Evolutionary conservation across 2,329 filamentous ascomycete genomes (phyloP), one percentile per base, ranked within the genome.

Genomic region (Botryotinia globosa): DNA sequence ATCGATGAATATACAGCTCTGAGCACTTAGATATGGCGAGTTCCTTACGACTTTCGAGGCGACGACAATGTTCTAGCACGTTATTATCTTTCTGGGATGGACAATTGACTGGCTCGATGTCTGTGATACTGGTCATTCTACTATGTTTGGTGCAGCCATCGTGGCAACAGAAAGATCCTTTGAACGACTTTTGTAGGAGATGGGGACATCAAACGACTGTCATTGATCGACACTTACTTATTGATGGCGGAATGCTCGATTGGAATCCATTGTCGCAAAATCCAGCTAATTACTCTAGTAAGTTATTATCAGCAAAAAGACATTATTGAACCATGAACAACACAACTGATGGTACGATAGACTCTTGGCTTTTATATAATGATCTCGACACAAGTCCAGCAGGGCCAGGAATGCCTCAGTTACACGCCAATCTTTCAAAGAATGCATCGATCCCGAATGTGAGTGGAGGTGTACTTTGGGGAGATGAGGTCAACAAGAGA

Each of bases 171-270:
- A 80, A 84, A 72, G 84, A 89, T 76, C 87, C 87, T 6, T 81
- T 90, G 66, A 82, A 81, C 37, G 83, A 88, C 78, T 90, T 87
- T 72, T 87, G 85, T 75, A 81, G 85, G 63, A 81, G 85, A 73
- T 87, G 85, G 81, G 87, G 86, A 62, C 89, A 91, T 78, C 87
- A 90, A 78, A 88, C 87, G 12, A 84, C 89, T 10, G 83, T 90
- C 16, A 83, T 91, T 63, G 87, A 90, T 78, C 80, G 85, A 59
- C 85, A 84, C 74, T 81, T 91, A 32, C 91, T 88, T 78, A 87
- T 91, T 69, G 88, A 91, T 77, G 89, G 89, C 54, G 89, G 89
- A 7, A 81, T 87, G 71, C 78, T 90, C 42, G 85, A 87, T 76
- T 89, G 86, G 81, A 86, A 84, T 75, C 83, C 86, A 3, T 80